Base-by-base conservation (phyloP, 371 early-diverging fungal species). In the Mucor plumbeus region DNA sequence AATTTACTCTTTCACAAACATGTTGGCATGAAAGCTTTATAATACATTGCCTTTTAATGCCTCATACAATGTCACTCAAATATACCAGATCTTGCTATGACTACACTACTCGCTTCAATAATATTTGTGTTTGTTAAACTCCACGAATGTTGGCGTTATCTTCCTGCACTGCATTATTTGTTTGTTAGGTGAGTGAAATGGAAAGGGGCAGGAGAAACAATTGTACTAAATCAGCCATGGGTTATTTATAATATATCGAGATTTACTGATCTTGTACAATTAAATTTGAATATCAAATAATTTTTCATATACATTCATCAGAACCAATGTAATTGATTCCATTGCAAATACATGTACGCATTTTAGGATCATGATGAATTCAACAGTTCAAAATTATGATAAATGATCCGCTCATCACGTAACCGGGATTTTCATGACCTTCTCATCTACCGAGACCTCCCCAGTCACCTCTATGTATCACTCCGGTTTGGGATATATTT, bases 161-260 rank as follows among this genome's bases (percentile, higher is more conserved):
- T 50, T 19, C 38, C 38, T 38, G 38, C 1, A 1, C 5, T 38
- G 11, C 50, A 13, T 50, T 50, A 5, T 50, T 50, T 50, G 50
- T 50, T 50, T 50, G 50, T 26, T 2, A 26, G 26, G 50, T 11
- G 50, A 26, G 1, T 11, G 26, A 17, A 48, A 19, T 19, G 50
- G 10, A 50, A 50, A 50, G 26, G 50, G 50, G 26, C 50, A 50
- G 50, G 50, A 50, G 50, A 50, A 50, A 50, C 50, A 26, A 50
- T 21, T 17, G 26, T 26, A 5, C 4, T 26, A 8, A 50, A 50
- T 21, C 50, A 50, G 9, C 50, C 50, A 10, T 21, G 26, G 50
- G 50, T 26, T 50, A 19, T 50, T 50, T 50, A 26, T 50, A 11
- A 11, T 2, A 10, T 11, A 50, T 21, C 7, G 7, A 11, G 19